Percentiles rank a stretch among this genome's conserved stretches.
These are phyloP conservation scores for Phytophthora ramorum DNA, from an alignment of 352 stramenopile species.

Conservation along the genomic window DNA sequence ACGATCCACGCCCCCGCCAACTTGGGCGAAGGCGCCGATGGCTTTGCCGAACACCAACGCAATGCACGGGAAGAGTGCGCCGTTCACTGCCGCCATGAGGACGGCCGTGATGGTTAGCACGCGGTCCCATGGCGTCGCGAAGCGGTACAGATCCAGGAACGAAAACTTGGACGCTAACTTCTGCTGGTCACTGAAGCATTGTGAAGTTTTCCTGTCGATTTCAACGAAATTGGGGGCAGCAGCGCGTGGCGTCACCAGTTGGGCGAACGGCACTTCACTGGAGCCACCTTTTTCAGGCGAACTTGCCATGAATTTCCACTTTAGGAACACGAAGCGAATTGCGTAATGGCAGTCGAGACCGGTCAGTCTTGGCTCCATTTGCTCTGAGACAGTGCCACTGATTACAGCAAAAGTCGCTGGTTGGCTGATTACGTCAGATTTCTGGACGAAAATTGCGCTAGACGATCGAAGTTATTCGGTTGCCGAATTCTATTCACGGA, in stretches of 20 bases:
- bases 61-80: conserved; percentile 36
- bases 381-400: no score
- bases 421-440: no score
- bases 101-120: conserved; percentile 14
- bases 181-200: no score
- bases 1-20: conserved; percentile 17
- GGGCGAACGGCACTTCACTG: not conserved
- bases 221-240: no score
- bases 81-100: conserved; percentile 28
- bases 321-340: no score
- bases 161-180: not conserved
- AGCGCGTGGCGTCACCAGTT: not conserved
- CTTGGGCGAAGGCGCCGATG: conserved; percentile 23
- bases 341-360: no score
- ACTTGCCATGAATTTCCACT: no score
- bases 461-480: no score
- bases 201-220: not conserved
- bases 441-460: no score
- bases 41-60: conserved; percentile 43
- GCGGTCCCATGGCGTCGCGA: not conserved
- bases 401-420: no score
- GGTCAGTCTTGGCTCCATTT: no score
- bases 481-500: no score
- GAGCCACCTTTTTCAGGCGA: not conserved
- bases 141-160: conserved; percentile 9